Percentiles rank a stretch among this genome's conserved stretches.
phyloP scores from a whole-genome alignment of 495 filamentous ascomycete genomes.

The Xylaria castorea region DNA sequence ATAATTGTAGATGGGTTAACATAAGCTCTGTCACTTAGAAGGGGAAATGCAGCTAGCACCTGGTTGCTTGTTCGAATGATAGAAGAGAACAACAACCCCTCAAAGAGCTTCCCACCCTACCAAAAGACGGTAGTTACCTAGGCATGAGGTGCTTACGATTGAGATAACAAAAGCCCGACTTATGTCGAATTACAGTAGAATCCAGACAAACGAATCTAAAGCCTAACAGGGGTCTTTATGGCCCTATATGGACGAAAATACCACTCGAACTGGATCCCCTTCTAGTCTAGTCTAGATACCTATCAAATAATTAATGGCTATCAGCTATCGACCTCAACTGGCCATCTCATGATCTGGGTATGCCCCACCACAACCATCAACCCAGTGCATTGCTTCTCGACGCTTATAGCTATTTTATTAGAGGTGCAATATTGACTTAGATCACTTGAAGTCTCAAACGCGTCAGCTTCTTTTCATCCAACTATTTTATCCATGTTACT shows the following conservation, averaged over 20 bases:
- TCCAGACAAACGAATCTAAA: not conserved
- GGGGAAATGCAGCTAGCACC: not conserved
- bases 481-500: not conserved
- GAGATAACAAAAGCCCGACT: not conserved
- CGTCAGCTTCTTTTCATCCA: not conserved
- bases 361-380: not conserved
- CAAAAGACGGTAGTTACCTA: not conserved
- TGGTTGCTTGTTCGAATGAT: not conserved
- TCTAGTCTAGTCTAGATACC: not conserved
- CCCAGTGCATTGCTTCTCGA: not conserved
- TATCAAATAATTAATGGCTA: not conserved
- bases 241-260: not conserved
- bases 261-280: not conserved
- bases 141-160: not conserved
- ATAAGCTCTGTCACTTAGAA: not conserved
- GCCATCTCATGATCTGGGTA: not conserved
- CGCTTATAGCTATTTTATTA: conserved; percentile 1
- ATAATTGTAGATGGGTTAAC: not conserved
- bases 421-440: not conserved
- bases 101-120: not conserved
- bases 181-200: not conserved
- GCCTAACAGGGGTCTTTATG: not conserved
- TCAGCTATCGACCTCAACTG: not conserved
- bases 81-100: not conserved
- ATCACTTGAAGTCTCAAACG: not conserved